A percentile compares a stretch with the other conserved stretches of the same genome.
Conservation (phyloP, 345 rosid genomes). For the Moringa oleifera region DNA sequence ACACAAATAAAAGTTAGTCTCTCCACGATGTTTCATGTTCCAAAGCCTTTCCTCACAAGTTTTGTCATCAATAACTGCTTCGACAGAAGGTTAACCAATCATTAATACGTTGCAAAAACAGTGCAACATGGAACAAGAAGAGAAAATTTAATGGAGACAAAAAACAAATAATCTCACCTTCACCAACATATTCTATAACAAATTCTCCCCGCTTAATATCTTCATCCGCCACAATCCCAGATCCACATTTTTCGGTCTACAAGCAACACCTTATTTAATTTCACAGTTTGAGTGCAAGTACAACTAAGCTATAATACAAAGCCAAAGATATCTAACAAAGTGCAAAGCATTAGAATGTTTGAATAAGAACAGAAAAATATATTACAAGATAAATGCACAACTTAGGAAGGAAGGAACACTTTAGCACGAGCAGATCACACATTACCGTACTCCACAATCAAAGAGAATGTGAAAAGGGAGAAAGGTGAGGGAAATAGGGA, state of each 20-base stretch:
- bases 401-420: neutral
- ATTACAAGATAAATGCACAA: neutral
- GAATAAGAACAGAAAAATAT: neutral
- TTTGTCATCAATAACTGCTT: conserved; percentile 87
- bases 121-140: conserved; percentile 14
- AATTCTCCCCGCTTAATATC: conserved; percentile 84
- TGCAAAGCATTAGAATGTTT: conserved; percentile 6
- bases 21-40: conserved; percentile 77
- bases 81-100: conserved; percentile 1
- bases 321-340: conserved; percentile 4
- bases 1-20: conserved; percentile 88
- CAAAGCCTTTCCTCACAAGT: conserved; percentile 93
- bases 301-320: conserved; percentile 14
- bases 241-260: conserved; percentile 98
- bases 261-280: conserved; percentile 32
- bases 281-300: conserved; percentile 14
- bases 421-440: neutral
- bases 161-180: conserved; percentile 51
- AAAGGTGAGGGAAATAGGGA: neutral
- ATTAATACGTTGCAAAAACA: conserved; percentile 2
- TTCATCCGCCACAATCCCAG: conserved; percentile 89
- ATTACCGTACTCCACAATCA: neutral
- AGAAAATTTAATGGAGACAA: conserved; percentile 10
- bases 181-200: conserved; percentile 96
- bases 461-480: too few species aligned